These are phyloP conservation scores for Sarcodon aspratus DNA, from an alignment of 768 basidiomycete genomes.

Conservation along the genomic window DNA sequence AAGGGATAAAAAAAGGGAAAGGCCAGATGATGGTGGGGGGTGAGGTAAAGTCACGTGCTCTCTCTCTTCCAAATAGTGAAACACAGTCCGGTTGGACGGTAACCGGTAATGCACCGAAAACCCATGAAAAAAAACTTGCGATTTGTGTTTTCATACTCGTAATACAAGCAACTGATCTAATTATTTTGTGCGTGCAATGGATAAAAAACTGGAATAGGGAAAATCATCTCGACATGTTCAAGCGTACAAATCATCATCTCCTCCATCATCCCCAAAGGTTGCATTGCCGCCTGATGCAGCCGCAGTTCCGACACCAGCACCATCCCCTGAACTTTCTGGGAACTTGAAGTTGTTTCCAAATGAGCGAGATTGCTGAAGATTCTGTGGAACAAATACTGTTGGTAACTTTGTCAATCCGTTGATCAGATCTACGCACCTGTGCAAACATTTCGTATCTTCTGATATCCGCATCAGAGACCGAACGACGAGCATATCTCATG, in stretches of 20 bases:
- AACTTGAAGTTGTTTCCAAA: conserved; percentile 98
- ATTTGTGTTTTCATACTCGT: neutral
- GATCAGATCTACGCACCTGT: conserved; percentile 39
- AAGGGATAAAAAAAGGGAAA: neutral
- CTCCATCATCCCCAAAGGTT: conserved; percentile 75
- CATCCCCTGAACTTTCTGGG: conserved; percentile 56
- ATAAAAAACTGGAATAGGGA: too few relatives aligned
- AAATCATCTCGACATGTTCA: conserved; percentile 15
- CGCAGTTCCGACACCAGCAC: conserved; percentile 25
- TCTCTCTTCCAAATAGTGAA: too few relatives aligned
- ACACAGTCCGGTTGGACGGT: too few relatives aligned
- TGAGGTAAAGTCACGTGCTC: neutral
- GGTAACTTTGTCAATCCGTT: neutral
- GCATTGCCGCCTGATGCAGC: conserved; percentile 40
- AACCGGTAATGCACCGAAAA: neutral
- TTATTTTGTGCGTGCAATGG: too few relatives aligned
- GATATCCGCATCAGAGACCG: conserved; percentile 94
- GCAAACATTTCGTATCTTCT: conserved; percentile 98
- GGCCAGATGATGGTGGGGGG: neutral
- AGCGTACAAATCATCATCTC: conserved; percentile 89
- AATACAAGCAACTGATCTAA: too few relatives aligned
- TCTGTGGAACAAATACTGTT: conserved; percentile 28
- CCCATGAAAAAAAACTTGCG: too few relatives aligned
- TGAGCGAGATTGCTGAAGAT: conserved; percentile 82
- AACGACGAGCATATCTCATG: conserved; percentile 95